Percentiles rank a stretch among this genome's conserved stretches.
Evolutionary conservation across 371 early-diverging fungal genomes (phyloP).

Genomic region (Chytridium lagenaria): DNA sequence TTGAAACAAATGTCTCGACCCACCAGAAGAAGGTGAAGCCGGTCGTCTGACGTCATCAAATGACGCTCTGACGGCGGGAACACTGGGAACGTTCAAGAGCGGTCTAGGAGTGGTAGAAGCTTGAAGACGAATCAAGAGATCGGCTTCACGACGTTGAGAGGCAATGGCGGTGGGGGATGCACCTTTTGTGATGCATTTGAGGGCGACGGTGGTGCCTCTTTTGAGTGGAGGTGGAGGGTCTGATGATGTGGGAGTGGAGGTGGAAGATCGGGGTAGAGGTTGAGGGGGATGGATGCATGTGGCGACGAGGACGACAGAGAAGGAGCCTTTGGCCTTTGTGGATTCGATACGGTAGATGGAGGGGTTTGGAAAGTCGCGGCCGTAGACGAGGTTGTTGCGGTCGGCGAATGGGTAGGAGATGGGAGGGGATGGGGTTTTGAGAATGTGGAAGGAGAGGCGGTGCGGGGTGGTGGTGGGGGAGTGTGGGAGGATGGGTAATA

Average conservation of each 20-base stretch:
- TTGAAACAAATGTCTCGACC: too few species aligned
- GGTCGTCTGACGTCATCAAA: too few species aligned
- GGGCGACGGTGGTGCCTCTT: slow-evolving; percentile 18
- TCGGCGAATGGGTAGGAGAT: background rate
- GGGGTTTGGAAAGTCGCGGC: background rate
- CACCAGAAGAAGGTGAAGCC: too few species aligned
- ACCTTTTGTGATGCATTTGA: slow-evolving; percentile 30
- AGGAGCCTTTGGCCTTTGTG: slow-evolving; percentile 65
- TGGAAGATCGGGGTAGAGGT: background rate
- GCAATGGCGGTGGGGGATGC: background rate
- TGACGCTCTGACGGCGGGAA: too few species aligned
- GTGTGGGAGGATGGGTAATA: background rate
- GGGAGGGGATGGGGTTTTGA: too few species aligned
- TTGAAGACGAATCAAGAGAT: slow-evolving; percentile 4
- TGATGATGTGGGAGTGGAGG: too few species aligned
- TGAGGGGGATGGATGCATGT: slow-evolving; percentile 18
- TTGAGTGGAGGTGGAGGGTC: too few species aligned
- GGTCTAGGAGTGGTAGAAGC: too few species aligned
- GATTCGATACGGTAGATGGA: slow-evolving; percentile 18
- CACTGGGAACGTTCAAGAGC: too few species aligned
- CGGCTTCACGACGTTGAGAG: slow-evolving; percentile 3
- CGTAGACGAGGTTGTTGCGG: background rate
- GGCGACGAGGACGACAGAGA: slow-evolving; percentile 69
- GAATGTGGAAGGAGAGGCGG: background rate
- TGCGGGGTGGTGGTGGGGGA: background rate